Evolutionary conservation across 1,284 basidiomycete genomes (phyloP).

Genomic region (Mycena sp.): DNA sequence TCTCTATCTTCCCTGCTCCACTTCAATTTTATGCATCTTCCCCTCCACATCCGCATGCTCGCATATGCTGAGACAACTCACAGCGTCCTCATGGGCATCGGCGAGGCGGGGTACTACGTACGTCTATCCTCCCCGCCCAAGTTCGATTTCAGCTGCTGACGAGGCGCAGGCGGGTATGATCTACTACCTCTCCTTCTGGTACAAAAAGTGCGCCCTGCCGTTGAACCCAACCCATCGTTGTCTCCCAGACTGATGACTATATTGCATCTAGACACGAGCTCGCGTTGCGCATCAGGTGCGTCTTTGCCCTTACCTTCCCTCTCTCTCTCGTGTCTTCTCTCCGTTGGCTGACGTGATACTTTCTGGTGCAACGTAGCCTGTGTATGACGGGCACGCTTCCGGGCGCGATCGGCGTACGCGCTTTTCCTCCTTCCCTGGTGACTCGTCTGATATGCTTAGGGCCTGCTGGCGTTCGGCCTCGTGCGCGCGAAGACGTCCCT

Average conservation of each 20-base stretch:
- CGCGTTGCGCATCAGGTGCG: conserved; percentile 61
- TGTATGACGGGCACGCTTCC: conserved; percentile 65
- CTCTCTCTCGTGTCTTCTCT: no score
- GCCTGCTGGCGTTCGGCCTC: conserved; percentile 62
- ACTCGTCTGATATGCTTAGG: conserved; percentile 41
- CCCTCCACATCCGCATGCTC: no score
- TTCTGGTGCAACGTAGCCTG: conserved; percentile 43
- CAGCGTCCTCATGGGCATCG: conserved; percentile 57
- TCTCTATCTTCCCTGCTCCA: neutral
- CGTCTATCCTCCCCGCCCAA: neutral
- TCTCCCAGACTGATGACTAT: no score
- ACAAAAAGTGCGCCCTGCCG: conserved; percentile 48
- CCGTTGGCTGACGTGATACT: neutral
- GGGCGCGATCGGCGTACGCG: conserved; percentile 59
- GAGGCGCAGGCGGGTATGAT: conserved; percentile 52
- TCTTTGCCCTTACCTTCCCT: no score
- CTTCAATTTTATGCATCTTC: neutral
- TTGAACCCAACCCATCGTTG: conserved; percentile 23
- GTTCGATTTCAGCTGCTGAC: neutral
- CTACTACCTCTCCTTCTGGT: conserved; percentile 67
- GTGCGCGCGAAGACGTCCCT: conserved; percentile 57
- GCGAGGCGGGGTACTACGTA: conserved; percentile 41
- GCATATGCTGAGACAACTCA: neutral
- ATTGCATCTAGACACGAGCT: conserved; percentile 53
- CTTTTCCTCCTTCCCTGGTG: neutral